Conservation (phyloP, 73 alveolate genomes). For the Urostyla sp. region DNA sequence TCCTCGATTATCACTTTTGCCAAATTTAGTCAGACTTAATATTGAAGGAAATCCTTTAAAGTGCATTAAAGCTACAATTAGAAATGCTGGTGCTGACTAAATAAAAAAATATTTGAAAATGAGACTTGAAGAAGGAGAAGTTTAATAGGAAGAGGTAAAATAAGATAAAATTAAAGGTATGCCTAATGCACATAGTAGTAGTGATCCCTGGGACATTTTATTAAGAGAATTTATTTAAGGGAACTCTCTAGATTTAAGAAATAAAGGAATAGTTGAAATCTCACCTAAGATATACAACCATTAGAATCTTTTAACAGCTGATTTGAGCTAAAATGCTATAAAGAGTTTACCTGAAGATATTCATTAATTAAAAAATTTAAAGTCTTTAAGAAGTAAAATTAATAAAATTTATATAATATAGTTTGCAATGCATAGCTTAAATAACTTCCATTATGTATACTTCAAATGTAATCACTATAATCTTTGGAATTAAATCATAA, state of each 20-base stretch:
- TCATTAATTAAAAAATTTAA: conserved; percentile 12
- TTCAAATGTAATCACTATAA: conserved; percentile 7
- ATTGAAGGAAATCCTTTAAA: conserved; percentile 97
- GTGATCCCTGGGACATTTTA: conserved; percentile 71
- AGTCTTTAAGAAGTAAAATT: conserved; percentile 39
- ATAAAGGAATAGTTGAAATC: conserved; percentile 38
- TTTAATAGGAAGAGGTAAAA: conserved; percentile 65
- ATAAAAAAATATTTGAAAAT: conserved; percentile 87
- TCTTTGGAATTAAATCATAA: conserved; percentile 41
- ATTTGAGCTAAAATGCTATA: conserved; percentile 42
- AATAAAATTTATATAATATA: too few species aligned
- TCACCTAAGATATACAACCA: conserved; percentile 43
- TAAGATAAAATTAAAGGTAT: conserved; percentile 44
- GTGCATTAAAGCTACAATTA: conserved; percentile 89
- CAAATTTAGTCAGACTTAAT: conserved; percentile 86
- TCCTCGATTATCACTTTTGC: conserved; percentile 86
- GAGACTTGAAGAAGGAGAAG: conserved; percentile 85
- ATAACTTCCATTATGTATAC: conserved; percentile 19
- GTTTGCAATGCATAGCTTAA: too few species aligned
- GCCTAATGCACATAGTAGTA: conserved; percentile 52
- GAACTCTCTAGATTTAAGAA: conserved; percentile 46
- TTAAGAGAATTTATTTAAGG: conserved; percentile 61
- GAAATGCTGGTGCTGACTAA: conserved; percentile 93
- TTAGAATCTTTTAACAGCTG: conserved; percentile 21
- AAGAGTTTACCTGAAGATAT: conserved; percentile 59